These are phyloP conservation scores for Adenanthera pavonina DNA, from an alignment of 306 rosid species.

Conservation along the genomic window DNA sequence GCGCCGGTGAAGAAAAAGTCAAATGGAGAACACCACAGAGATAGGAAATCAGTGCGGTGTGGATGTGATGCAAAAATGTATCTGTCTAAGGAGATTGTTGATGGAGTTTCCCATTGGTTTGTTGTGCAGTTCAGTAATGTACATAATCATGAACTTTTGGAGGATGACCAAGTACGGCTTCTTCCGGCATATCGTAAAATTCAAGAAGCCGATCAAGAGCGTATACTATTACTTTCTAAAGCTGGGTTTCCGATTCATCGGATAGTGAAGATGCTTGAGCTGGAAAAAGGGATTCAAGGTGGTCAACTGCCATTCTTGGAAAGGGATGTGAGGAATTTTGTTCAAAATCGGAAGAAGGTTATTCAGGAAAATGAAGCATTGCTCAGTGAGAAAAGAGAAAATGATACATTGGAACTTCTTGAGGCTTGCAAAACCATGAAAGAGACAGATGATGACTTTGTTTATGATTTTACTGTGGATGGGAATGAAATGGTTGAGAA, in stretches of 20 bases:
- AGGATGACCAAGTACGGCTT: constrained; percentile 95
- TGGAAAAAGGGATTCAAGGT: constrained; percentile 95
- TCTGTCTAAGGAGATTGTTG: constrained; percentile 83
- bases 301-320: constrained; percentile 93
- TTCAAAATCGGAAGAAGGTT: constrained; percentile 86
- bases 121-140: constrained; percentile 91
- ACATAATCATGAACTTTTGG: constrained; percentile 92
- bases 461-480: constrained; percentile 83
- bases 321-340: constrained; percentile 95
- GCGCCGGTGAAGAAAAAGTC: constrained; percentile 89
- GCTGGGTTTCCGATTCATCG: constrained; percentile 94
- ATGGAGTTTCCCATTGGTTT: constrained; percentile 89
- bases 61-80: constrained; percentile 99
- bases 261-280: constrained; percentile 92
- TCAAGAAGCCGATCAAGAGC: constrained; percentile 90
- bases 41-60: constrained; percentile 89
- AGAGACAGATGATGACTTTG: constrained; percentile 70
- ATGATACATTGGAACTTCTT: constrained; percentile 80
- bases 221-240: constrained; percentile 85
- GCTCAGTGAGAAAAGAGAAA: constrained; percentile 87
- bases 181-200: constrained; percentile 92
- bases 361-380: constrained; percentile 86
- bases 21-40: constrained; percentile 85
- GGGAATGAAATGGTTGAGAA: constrained; percentile 80
- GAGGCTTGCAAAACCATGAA: constrained; percentile 88